These are phyloP conservation scores for Botryotinia narcissicola DNA, from an alignment of 2,329 filamentous ascomycete genomes.

Conservation along the genomic window DNA sequence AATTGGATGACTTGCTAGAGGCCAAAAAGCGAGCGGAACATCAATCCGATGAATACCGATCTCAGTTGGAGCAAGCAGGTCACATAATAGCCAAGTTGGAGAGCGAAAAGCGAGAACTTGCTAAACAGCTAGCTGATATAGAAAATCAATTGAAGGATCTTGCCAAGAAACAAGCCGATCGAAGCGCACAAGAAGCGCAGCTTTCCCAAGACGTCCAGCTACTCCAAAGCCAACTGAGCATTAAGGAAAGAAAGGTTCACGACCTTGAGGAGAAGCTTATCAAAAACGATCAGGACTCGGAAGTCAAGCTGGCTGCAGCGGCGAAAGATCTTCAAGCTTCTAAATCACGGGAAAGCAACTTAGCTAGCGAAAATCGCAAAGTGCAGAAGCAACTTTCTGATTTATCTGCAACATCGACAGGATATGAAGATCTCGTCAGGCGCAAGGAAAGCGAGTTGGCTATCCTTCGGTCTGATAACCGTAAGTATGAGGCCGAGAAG, in stretches of 20 bases:
- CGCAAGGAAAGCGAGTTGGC: slow-evolving; percentile 92
- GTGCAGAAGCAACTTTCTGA: slow-evolving; percentile 83
- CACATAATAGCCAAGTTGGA: slow-evolving; percentile 83
- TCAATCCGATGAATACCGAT: slow-evolving; percentile 73
- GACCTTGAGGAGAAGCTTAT: slow-evolving; percentile 84
- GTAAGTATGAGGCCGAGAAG: slow-evolving; percentile 78
- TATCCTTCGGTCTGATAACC: slow-evolving; percentile 79
- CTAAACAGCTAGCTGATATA: slow-evolving; percentile 64
- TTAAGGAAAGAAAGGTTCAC: slow-evolving; percentile 86
- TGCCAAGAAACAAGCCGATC: slow-evolving; percentile 66
- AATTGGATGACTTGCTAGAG: slow-evolving; percentile 82
- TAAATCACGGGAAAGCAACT: slow-evolving; percentile 71
- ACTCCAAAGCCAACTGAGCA: slow-evolving; percentile 81
- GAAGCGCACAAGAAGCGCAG: slow-evolving; percentile 71
- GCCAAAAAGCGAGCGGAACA: slow-evolving; percentile 88
- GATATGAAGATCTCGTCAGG: slow-evolving; percentile 90
- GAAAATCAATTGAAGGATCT: slow-evolving; percentile 70
- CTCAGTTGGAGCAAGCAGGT: slow-evolving; percentile 88
- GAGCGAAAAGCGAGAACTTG: slow-evolving; percentile 76
- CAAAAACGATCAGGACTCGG: slow-evolving; percentile 82
- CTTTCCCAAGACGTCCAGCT: slow-evolving; percentile 84
- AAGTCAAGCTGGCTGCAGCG: slow-evolving; percentile 74
- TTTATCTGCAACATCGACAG: slow-evolving; percentile 85
- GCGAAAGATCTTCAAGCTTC: slow-evolving; percentile 76
- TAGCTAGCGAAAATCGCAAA: slow-evolving; percentile 76